Conservation (phyloP, 768 basidiomycete species). For the Podaxis sp. region DNA sequence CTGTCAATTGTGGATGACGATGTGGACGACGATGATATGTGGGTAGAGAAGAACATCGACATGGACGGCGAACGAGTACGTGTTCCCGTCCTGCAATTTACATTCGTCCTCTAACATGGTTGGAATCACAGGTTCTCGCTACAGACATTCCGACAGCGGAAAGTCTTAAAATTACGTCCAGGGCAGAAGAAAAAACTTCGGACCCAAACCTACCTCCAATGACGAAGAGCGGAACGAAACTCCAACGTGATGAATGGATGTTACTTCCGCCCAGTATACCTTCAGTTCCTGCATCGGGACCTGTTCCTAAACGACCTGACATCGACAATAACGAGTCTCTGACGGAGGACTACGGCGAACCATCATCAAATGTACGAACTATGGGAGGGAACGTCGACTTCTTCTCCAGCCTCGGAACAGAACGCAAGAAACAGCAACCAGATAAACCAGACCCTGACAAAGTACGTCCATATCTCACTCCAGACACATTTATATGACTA, state of each 20-base stretch:
- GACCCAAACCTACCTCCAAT: conserved; percentile 48
- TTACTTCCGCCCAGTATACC: conserved; percentile 44
- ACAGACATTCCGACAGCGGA: conserved; percentile 77
- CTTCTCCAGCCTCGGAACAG: conserved; percentile 85
- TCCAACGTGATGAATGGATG: conserved; percentile 92
- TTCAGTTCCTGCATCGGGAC: conserved; percentile 22
- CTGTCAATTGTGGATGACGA: conserved; percentile 70
- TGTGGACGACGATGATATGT: conserved; percentile 70
- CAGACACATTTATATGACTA: neutral
- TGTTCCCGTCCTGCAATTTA: conserved; percentile 17
- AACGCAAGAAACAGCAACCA: conserved; percentile 64
- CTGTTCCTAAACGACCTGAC: conserved; percentile 23
- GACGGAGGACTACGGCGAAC: conserved; percentile 67
- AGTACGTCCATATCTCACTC: conserved; percentile 37
- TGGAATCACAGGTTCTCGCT: conserved; percentile 50
- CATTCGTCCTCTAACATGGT: conserved; percentile 7
- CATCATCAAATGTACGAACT: conserved; percentile 42
- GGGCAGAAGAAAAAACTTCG: conserved; percentile 45
- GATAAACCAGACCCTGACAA: conserved; percentile 71
- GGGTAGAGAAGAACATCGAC: conserved; percentile 87
- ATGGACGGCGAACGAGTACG: conserved; percentile 74
- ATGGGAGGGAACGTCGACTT: conserved; percentile 74
- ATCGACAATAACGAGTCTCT: conserved; percentile 46
- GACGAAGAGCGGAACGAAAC: conserved; percentile 44
- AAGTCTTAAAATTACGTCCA: conserved; percentile 67